phyloP scores from a whole-genome alignment of 768 basidiomycete species.

The Termitomyces sp. region DNA sequence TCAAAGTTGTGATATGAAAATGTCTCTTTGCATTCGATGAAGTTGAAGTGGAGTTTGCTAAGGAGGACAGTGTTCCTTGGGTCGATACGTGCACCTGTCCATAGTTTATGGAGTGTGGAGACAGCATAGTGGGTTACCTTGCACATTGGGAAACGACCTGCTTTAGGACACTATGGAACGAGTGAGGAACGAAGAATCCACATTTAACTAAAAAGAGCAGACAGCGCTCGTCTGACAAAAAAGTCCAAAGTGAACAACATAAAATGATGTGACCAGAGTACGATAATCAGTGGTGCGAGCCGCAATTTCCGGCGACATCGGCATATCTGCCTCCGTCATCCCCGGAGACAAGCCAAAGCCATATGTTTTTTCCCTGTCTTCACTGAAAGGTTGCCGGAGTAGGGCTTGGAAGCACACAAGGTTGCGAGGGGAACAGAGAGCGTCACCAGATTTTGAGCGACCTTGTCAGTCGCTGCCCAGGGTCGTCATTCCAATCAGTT shows the following conservation, averaged over 20 bases:
- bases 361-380: neutral
- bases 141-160: neutral
- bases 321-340: neutral
- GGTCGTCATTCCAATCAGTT: constrained; percentile 1
- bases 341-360: neutral
- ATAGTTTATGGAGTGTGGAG: neutral
- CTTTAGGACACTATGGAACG: no score
- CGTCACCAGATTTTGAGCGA: neutral
- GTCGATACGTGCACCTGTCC: neutral
- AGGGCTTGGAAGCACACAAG: neutral
- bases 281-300: neutral
- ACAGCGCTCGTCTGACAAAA: neutral
- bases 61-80: neutral
- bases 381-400: neutral
- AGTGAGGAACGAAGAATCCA: neutral
- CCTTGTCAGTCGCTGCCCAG: neutral
- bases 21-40: no score
- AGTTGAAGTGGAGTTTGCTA: neutral
- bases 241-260: neutral
- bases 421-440: neutral
- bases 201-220: neutral
- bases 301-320: neutral
- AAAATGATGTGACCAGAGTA: neutral
- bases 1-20: neutral
- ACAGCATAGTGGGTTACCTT: neutral